Evolutionary conservation across 2,329 filamentous ascomycete genomes (phyloP), one percentile per base, ranked within the genome.

Genomic region (Aaosphaeria pasadenensis): DNA sequence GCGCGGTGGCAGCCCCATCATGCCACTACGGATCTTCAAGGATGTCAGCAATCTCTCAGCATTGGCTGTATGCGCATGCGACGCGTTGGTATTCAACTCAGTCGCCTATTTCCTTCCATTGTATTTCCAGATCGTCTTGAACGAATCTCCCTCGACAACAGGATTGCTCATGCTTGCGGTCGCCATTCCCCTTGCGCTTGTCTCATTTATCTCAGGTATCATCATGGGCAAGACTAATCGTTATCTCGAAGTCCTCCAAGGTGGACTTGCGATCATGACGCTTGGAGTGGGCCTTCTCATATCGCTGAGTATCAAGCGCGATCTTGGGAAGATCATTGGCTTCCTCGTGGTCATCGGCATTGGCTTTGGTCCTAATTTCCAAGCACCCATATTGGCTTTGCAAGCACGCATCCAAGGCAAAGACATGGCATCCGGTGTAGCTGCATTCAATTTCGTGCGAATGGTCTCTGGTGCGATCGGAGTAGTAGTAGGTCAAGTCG

Each of bases 41-140:
- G 72, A 77, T 30, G 56, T 70, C 9, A 81, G 82, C 4, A 85
- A 82, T 45, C 64, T 82, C 7, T 82, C 83, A 1, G 74, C 77
- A 3, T 73, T 87, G 6, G 62, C 71, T 1, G 74, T 79, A 1
- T 71, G 70, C 11, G 77, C 76, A 50, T 69, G 69, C 17, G 76
- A 81, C 54, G 72, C 73, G 5, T 73, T 84, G 58, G 79, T 83
- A 32, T 87, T 86, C 65, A 85, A 87, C 47, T 84, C 79, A 0
- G 75, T 78, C 1, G 80, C 82, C 35, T 91, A 88, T 66, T 91
- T 87, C 57, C 71, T 91, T 1, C 88, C 88, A 0, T 75, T 90
- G 0, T 90, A 87, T 68, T 88, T 89, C 50, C 88, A 91, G 64
- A 78, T 84, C 7, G 84, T 86, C 0, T 77, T 84, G 2, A 75